Evolutionary conservation across 129 eudicot genomes (phyloP), one percentile per base, ranked within the genome.

Genomic region (Escallonia rubra): DNA sequence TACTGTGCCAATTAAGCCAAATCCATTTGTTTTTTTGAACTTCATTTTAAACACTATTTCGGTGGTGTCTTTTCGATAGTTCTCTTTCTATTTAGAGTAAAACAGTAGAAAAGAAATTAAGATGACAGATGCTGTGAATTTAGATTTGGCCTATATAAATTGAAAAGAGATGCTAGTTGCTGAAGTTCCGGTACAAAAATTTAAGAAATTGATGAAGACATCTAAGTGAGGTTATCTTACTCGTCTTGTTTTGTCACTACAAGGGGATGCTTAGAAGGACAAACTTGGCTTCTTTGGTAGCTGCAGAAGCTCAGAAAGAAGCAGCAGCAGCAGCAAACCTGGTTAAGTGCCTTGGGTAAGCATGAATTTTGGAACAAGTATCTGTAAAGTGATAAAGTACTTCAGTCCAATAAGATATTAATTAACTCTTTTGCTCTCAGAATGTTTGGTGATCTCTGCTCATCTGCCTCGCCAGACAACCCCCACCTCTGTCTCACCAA

Each of bases 271-370:
- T 85, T 58, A 79, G 85, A 61, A 89, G 93, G 72, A 76, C 83
- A 71, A 74, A 64, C 61, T 78, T 87, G 68, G 94, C 97, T 83
- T 82, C 99, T 67, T 70, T 81, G 42, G 89, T 87, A 39, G 96
- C 96, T 68, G 82, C 82, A 66, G 93, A 86, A 87, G 99, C 99
- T 71, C 95, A 87, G 69, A 90, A 82, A 68, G 99, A 94, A 83
- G 89, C 97, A 68, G 70, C 77, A 38, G 65, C 71, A 62, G 89
- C 97, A 46, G 77, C 87, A 72, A 89, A 77, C 77, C 95, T 94
- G 45, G 85, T 84, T 64, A 88, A 73, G 67, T 85, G 96, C 74
- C 78, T 91, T 58, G 81, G 85, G 97, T 88, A 70, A 76, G 83
- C 10, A 9, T 14, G 5, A 14, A 38, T 15, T 3, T 49, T 53